phyloP scores from a whole-genome alignment of 768 basidiomycete genomes.

The Cystobasidiopsis lactophilus region DNA sequence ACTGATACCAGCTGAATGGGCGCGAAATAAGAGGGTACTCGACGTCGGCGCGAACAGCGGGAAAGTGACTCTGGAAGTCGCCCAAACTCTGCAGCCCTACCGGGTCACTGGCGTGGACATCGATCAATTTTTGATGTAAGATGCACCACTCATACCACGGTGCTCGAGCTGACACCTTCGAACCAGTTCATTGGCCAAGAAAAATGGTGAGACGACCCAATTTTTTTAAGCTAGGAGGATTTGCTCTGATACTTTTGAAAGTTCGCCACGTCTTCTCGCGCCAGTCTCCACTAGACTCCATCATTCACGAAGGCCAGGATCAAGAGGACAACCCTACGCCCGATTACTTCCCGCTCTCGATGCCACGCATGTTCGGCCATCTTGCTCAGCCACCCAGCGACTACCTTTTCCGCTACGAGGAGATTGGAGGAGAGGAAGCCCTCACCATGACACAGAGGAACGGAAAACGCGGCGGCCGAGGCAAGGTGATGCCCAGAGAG shows the following conservation, averaged over 20 bases:
- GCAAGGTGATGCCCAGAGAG: slow-evolving; percentile 10
- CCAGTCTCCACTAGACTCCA: slow-evolving; percentile 1
- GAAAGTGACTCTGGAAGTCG: slow-evolving; percentile 65
- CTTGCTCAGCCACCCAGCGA: slow-evolving; percentile 40
- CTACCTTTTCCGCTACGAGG: slow-evolving; percentile 12
- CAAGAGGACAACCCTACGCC: slow-evolving; percentile 3
- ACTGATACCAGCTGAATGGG: slow-evolving; percentile 36
- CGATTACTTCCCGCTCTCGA: slow-evolving; percentile 50
- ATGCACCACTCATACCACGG: too few species aligned
- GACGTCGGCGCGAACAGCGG: slow-evolving; percentile 80
- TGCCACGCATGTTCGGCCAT: slow-evolving; percentile 51
- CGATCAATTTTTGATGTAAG: too few species aligned
- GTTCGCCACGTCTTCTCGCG: neutral
- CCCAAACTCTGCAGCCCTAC: slow-evolving; percentile 40
- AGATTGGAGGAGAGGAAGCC: slow-evolving; percentile 2
- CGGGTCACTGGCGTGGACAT: slow-evolving; percentile 67
- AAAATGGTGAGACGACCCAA: slow-evolving; percentile 39
- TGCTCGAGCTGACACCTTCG: too few species aligned
- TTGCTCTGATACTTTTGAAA: neutral
- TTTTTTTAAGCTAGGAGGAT: neutral
- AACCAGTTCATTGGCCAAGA: slow-evolving; percentile 55
- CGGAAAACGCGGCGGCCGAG: neutral
- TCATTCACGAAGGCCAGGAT: neutral
- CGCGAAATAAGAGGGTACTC: slow-evolving; percentile 39
- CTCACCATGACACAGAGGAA: slow-evolving; percentile 1